Evolutionary conservation across 1,284 basidiomycete genomes (phyloP).

Genomic region (Phylloboletellus chloephorus): DNA sequence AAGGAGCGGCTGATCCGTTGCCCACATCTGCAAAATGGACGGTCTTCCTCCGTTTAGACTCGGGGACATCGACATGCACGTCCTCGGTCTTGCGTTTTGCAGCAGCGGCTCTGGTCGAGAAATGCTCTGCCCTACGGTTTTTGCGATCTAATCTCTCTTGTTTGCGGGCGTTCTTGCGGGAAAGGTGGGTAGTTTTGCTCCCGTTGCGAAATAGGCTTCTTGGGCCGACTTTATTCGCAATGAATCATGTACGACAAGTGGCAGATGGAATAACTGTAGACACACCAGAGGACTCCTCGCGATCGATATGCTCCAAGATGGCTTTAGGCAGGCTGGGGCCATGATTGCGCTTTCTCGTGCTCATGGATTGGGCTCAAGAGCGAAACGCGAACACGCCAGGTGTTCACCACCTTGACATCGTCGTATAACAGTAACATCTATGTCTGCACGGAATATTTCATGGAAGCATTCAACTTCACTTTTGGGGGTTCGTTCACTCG

Average conservation of each 20-base stretch:
- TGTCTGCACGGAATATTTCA: too few relatives aligned
- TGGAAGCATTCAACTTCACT: too few relatives aligned
- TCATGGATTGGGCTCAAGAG: too few relatives aligned
- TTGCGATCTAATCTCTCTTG: slow-evolving; percentile 54
- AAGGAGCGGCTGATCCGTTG: slow-evolving; percentile 2
- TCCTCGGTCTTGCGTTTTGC: slow-evolving; percentile 28
- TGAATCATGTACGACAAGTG: neutral
- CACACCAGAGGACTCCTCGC: slow-evolving; percentile 12
- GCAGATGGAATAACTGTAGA: neutral
- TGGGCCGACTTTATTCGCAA: neutral
- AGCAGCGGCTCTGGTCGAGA: slow-evolving; percentile 36
- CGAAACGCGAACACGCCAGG: too few relatives aligned
- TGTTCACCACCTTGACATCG: too few relatives aligned
- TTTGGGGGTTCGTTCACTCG: too few relatives aligned
- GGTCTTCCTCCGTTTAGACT: slow-evolving; percentile 41
- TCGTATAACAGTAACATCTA: too few relatives aligned
- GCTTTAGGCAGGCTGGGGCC: slow-evolving; percentile 26
- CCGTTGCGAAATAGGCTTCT: slow-evolving; percentile 7
- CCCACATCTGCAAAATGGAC: slow-evolving; percentile 10
- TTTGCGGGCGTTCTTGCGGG: slow-evolving; percentile 63
- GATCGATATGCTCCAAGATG: slow-evolving; percentile 25
- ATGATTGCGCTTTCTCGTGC: slow-evolving; percentile 6
- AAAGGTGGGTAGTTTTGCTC: slow-evolving; percentile 23
- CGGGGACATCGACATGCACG: slow-evolving; percentile 39
- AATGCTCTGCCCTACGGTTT: slow-evolving; percentile 54